Base-by-base conservation (phyloP, 495 filamentous ascomycete species). In the Trichoderma reesei region DNA sequence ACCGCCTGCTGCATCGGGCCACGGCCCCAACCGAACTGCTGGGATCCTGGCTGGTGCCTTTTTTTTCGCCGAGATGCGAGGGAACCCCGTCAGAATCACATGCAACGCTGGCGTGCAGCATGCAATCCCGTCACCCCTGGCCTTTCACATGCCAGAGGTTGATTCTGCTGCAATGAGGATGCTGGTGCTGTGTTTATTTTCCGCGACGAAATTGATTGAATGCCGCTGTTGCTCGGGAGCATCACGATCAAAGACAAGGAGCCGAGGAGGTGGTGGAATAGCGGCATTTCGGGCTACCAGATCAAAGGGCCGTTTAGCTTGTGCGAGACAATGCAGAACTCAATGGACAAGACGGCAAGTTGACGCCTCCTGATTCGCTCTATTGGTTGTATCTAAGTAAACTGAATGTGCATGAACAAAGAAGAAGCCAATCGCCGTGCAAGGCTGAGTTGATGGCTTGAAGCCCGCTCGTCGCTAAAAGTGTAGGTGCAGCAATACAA, bases 51-150 rank as follows among this genome's bases (percentile, higher is more conserved):
- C 20, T 33, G 34, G 26, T 34, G 26, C 13, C 5, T 9, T 14
- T 46, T 11, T 56, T 56, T 34, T 34, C 51, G 51, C 51, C 51
- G 51, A 56, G 51, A 56, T 56, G 51, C 51, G 51, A 56, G 51
- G 51, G 51, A 34, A 39, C 38, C 11, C 14, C 26, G 34, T 13
- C 51, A 11, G 20, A 48, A 48, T 56, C 51, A 56, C 51, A 56
- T 56, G 51, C 42, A 46, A 46, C 1, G 42, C 42, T 46, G 11
- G 42, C 42, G 42, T 46, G 42, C 42, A 46, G 42, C 11, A 46
- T 14, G n/a, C 26, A 56, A 31, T 31, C 8, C 11, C 31, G 31
- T 34, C 20, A 8, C 20, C 44, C 51, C 51, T 48, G 44, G 51
- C 16, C 11, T 56, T 56, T 56, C 51, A 56, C 51, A 56, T 56